Conservation (phyloP, 2,329 filamentous ascomycete genomes). For the Gremmenia infestans region DNA sequence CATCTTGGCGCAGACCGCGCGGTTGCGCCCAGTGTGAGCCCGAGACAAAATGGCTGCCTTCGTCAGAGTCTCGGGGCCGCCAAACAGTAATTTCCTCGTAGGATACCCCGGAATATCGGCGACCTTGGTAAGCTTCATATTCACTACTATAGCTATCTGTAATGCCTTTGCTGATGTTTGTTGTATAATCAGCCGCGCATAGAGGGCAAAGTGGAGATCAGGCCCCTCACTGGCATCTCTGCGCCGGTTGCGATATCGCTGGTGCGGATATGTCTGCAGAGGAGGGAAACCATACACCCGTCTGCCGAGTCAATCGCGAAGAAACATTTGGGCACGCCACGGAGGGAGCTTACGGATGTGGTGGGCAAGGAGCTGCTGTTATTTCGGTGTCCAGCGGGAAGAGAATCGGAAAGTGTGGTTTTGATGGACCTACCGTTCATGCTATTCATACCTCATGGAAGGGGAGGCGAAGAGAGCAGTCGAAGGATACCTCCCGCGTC, state of each 20-base stretch:
- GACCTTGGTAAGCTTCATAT: constrained; percentile 70
- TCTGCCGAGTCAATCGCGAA: constrained; percentile 91
- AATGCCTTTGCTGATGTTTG: constrained; percentile 19
- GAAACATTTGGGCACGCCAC: constrained; percentile 82
- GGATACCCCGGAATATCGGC: constrained; percentile 98
- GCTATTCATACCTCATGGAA: constrained; percentile 92
- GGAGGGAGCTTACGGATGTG: constrained; percentile 85
- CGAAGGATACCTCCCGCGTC: constrained; percentile 88
- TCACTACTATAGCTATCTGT: constrained; percentile 2
- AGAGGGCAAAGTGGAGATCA: constrained; percentile 95
- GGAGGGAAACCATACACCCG: constrained; percentile 93
- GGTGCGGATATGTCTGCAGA: constrained; percentile 88
- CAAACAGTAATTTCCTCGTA: constrained; percentile 94
- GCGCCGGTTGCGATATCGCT: constrained; percentile 88
- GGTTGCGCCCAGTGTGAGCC: constrained; percentile 29
- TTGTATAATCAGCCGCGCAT: constrained; percentile 70
- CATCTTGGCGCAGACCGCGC: constrained; percentile 27
- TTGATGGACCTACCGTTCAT: constrained; percentile 97
- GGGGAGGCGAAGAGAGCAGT: constrained; percentile 84
- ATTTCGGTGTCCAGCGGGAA: constrained; percentile 78
- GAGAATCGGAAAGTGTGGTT: constrained; percentile 81
- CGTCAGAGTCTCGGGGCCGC: constrained; percentile 94
- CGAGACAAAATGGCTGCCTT: constrained; percentile 61
- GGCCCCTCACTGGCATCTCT: constrained; percentile 77
- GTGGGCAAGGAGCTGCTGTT: constrained; percentile 94